Evolutionary conservation across 129 eudicot genomes (phyloP).

Genomic region (Sambucus nigra): DNA sequence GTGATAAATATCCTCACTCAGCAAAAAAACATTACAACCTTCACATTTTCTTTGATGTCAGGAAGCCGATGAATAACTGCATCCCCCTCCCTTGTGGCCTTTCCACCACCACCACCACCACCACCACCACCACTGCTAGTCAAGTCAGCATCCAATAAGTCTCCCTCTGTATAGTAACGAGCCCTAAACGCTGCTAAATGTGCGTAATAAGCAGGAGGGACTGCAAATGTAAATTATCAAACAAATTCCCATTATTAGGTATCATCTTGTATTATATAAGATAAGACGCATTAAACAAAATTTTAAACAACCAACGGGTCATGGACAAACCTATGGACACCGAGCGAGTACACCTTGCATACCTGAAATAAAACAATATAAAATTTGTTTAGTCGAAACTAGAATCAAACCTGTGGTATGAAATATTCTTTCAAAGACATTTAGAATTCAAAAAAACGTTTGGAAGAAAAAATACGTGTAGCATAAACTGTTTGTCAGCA

Average conservation of each 20-base stretch:
- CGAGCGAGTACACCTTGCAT: slow-evolving; percentile 80
- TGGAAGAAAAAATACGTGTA: slow-evolving; percentile 39
- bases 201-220: slow-evolving; percentile 83
- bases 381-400: background rate
- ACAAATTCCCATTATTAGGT: background rate
- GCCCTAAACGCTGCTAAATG: slow-evolving; percentile 80
- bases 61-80: slow-evolving; percentile 32
- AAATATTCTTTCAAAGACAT: background rate
- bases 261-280: background rate
- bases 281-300: background rate
- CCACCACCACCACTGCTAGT: too few relatives aligned
- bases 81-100: slow-evolving; percentile 26
- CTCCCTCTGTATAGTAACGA: slow-evolving; percentile 48
- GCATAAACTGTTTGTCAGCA: slow-evolving; percentile 50
- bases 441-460: background rate
- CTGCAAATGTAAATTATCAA: slow-evolving; percentile 19
- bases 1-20: slow-evolving; percentile 7
- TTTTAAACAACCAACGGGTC: background rate
- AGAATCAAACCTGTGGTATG: background rate
- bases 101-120: too few relatives aligned
- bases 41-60: slow-evolving; percentile 42
- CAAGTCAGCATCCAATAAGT: slow-evolving; percentile 25
- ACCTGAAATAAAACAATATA: slow-evolving; percentile 18
- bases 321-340: slow-evolving; percentile 65
- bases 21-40: slow-evolving; percentile 66